These are phyloP conservation scores for Tolypocladium nubicola DNA, from an alignment of 2,329 filamentous ascomycete species.

Conservation along the genomic window DNA sequence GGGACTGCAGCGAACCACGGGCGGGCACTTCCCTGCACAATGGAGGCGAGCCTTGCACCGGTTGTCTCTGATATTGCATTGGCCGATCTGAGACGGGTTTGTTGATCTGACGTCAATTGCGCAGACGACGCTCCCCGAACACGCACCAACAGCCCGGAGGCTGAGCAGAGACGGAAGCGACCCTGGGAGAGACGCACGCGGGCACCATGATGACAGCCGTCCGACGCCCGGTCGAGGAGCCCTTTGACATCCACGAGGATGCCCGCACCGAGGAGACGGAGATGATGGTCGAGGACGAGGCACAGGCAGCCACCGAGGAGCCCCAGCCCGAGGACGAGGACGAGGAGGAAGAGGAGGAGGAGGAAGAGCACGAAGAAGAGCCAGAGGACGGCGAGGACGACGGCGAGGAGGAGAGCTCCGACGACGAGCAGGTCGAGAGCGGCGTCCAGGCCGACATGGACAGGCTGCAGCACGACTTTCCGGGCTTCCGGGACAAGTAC, in stretches of 20 bases:
- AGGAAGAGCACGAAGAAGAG: slow-evolving; percentile 19
- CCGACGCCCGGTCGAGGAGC: slow-evolving; percentile 16
- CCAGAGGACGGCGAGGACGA: slow-evolving; percentile 28
- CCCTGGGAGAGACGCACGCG: background rate
- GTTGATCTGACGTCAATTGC: background rate
- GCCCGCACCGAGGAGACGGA: slow-evolving; percentile 37
- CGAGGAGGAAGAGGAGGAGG: slow-evolving; percentile 15
- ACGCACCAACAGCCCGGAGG: too few relatives aligned
- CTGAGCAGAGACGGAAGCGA: too few relatives aligned
- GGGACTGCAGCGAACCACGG: background rate
- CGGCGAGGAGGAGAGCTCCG: slow-evolving; percentile 33
- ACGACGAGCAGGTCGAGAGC: slow-evolving; percentile 55
- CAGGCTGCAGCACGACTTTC: slow-evolving; percentile 71
- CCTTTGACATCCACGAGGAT: slow-evolving; percentile 41
- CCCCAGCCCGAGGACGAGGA: slow-evolving; percentile 15
- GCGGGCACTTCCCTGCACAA: background rate
- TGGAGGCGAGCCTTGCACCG: background rate
- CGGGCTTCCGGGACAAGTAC: slow-evolving; percentile 73
- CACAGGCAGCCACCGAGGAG: slow-evolving; percentile 12
- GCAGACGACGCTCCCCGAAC: background rate
- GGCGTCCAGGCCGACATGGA: slow-evolving; percentile 77
- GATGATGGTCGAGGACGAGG: slow-evolving; percentile 34
- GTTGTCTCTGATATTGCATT: background rate
- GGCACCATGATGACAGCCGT: background rate
- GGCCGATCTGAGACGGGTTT: background rate